phyloP scores from a whole-genome alignment of 345 rosid species.

The Brassica napus region Da-Ae NC_063436.1:21598501-21599000 shows the following conservation, averaged over 20 bases:
- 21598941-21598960: conserved; percentile 91
- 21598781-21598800: conserved; percentile 41
- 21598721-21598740: conserved; percentile 35
- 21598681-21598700: background rate
- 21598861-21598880: background rate
- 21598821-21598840: conserved; percentile 69
- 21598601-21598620: conserved; percentile 51
- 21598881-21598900: background rate
- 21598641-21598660: conserved; percentile 44
- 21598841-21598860: conserved; percentile 1
- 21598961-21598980: conserved; percentile 71
- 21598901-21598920: conserved; percentile 49
- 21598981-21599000: conserved; percentile 97
- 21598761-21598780: conserved; percentile 30
- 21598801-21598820: conserved; percentile 55
- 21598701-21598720: conserved; percentile 3
- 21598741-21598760: conserved; percentile 30
- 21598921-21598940: conserved; percentile 67
- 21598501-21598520: conserved; percentile 1
- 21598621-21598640: conserved; percentile 43
- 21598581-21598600: conserved; percentile 55
- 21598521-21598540: background rate
- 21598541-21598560: conserved; percentile 34
- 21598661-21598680: conserved; percentile 4
- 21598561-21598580: conserved; percentile 46